Conservation (phyloP, 129 eudicot species). For the Flaveria sonorensis region DNA sequence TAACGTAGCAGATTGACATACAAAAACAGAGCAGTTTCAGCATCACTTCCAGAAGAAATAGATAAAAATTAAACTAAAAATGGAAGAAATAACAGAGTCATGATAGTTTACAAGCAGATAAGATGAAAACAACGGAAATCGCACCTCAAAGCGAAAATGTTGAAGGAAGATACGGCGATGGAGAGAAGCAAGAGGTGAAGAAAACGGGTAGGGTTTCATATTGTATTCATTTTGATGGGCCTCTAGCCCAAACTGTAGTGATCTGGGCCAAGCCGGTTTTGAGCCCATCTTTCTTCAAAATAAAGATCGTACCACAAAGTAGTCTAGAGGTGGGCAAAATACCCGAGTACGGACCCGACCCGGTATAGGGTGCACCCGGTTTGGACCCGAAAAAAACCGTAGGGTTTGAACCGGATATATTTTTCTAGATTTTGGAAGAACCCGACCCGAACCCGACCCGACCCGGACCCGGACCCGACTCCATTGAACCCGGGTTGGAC, state of each 20-base stretch:
- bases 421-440: too few species aligned
- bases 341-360: too few species aligned
- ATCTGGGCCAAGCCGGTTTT: too few species aligned
- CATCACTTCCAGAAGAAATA: background rate
- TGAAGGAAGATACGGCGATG: background rate
- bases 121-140: background rate
- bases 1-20: background rate
- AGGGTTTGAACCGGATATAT: too few species aligned
- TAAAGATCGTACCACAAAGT: background rate
- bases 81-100: background rate
- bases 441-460: too few species aligned
- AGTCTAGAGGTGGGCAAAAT: too few species aligned
- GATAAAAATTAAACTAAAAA: background rate
- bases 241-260: background rate
- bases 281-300: background rate
- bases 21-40: background rate
- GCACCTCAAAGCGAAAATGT: constrained; percentile 6
- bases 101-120: background rate
- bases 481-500: too few species aligned
- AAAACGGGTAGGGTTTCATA: constrained; percentile 21
- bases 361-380: too few species aligned
- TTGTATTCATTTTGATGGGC: background rate
- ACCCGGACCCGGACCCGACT: too few species aligned
- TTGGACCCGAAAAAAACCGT: too few species aligned
- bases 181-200: background rate